Evolutionary conservation across 371 early-diverging fungal genomes (phyloP), one percentile per base, ranked within the genome.

Genomic region (Zychaea mexicana): DNA sequence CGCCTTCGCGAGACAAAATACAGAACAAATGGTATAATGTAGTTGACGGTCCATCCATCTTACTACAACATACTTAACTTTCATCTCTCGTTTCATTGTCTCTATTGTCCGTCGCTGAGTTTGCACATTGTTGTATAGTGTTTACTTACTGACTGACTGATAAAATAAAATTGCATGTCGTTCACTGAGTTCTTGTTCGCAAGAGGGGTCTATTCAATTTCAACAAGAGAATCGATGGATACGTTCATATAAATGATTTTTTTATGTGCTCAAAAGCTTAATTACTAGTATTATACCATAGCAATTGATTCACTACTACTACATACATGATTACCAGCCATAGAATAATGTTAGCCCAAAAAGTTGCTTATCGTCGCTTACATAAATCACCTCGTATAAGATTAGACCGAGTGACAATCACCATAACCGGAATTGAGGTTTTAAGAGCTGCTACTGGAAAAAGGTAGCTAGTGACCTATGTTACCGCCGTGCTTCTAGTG

Each of bases 381-480:
- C 80, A 79, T 6, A 79, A 62, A 36, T 69, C 67, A 47, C 80
- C 80, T 46, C 80, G 87, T 3, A 90, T 66, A n/a, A 94, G 70
- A 66, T 94, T 94, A 39, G 79, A 77, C 19, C 88, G 72, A 15
- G 89, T 84, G 21, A 94, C 87, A 56, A 92, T 88, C 24, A 87
- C 85, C 61, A 84, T 85, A 27, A 91, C 89, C 1, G 94, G 93
- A 52, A 94, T 90, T 13, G 88, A 85, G 7, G 92, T 87, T 42
- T 91, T 74, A 8, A 94, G 84, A 32, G 88, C 89, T 5, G 84
- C 84, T 36, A 92, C 67, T 0, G 92, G 85, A 64, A 91, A 94
- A 15, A 87, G 57, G 64, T 90, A 91, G 7, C 84, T 83, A 2
- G 87, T 82, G 19, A 87, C 80, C 42, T 78, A 73, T 1, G 88